A percentile compares a stretch with the other conserved stretches of the same genome.
Evolutionary conservation across 1,139 yeast species (phyloP).

Genomic region (Dujonia santamariae): DNA sequence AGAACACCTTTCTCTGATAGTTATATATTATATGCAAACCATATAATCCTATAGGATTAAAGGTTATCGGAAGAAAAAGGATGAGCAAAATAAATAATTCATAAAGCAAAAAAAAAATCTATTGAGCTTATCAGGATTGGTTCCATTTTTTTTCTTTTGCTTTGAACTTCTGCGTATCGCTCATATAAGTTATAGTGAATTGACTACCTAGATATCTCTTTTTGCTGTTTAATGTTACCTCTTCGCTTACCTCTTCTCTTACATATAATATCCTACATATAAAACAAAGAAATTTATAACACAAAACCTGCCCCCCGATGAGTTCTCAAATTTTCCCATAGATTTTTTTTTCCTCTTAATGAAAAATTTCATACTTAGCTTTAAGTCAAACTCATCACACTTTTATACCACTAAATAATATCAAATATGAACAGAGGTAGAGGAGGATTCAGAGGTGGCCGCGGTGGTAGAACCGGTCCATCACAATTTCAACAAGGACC

Average conservation of each 20-base stretch:
- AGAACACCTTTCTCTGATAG: too few species aligned
- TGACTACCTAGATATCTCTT: too few species aligned
- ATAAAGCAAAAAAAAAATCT: too few species aligned
- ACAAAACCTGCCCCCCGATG: slow-evolving; percentile 5
- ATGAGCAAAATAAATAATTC: too few species aligned
- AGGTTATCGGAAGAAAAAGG: too few species aligned
- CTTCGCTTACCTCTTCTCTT: background rate
- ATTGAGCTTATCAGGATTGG: too few species aligned
- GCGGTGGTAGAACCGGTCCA: slow-evolving; percentile 58
- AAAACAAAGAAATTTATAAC: background rate
- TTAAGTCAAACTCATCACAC: background rate
- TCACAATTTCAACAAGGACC: slow-evolving; percentile 72
- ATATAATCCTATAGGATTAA: too few species aligned
- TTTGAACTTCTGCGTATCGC: too few species aligned
- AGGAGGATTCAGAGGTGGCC: slow-evolving; percentile 72
- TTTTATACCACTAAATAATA: background rate
- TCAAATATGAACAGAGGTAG: slow-evolving; percentile 56
- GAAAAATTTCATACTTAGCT: slow-evolving; percentile 1
- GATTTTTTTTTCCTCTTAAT: slow-evolving; percentile 1
- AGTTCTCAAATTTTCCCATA: slow-evolving; percentile 2
- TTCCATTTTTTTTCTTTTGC: too few species aligned
- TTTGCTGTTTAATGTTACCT: too few species aligned
- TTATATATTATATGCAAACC: too few species aligned
- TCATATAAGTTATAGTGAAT: too few species aligned
- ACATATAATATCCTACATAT: slow-evolving; percentile 1